A percentile compares a stretch with the other conserved stretches of the same genome.
These are phyloP conservation scores for Hypoxylon perforatum DNA, from an alignment of 495 filamentous ascomycete species.

Conservation along the genomic window DNA sequence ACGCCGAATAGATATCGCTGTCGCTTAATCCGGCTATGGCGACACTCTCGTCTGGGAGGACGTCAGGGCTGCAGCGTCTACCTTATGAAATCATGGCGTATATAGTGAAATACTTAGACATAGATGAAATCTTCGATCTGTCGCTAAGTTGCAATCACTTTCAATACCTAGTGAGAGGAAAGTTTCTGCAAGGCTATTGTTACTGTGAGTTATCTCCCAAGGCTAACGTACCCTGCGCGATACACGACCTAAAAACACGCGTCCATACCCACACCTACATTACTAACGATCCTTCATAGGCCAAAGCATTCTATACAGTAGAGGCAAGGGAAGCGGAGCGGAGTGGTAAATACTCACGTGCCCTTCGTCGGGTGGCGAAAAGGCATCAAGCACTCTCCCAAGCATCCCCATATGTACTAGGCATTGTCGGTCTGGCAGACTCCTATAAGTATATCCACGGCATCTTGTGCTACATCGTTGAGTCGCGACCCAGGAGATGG, in stretches of 20 bases:
- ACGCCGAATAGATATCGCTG: too few species aligned
- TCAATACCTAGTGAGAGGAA: conserved; percentile 64
- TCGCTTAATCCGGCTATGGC: too few species aligned
- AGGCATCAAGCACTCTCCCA: conserved; percentile 70
- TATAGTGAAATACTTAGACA: conserved; percentile 64
- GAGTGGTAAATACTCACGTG: conserved; percentile 62
- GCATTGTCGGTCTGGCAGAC: conserved; percentile 68
- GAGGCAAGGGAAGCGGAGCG: conserved; percentile 66
- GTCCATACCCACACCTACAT: background rate
- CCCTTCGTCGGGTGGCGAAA: conserved; percentile 69
- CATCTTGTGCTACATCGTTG: conserved; percentile 69
- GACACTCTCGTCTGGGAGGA: too few species aligned
- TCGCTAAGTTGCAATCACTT: conserved; percentile 66
- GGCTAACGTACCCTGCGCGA: conserved; percentile 11
- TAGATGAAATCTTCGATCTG: conserved; percentile 63
- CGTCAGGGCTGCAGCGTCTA: conserved; percentile 47
- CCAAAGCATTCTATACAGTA: conserved; percentile 63
- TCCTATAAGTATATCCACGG: conserved; percentile 73
- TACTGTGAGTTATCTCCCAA: conserved; percentile 58
- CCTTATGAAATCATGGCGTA: conserved; percentile 74
- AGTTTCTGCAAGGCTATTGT: conserved; percentile 69
- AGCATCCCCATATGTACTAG: conserved; percentile 70
- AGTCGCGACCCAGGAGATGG: conserved; percentile 51
- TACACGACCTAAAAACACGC: conserved; percentile 2
- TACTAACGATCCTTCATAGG: conserved; percentile 52